phyloP scores from a whole-genome alignment of 2,329 filamentous ascomycete species.

The Akanthomyces lecanii region DNA sequence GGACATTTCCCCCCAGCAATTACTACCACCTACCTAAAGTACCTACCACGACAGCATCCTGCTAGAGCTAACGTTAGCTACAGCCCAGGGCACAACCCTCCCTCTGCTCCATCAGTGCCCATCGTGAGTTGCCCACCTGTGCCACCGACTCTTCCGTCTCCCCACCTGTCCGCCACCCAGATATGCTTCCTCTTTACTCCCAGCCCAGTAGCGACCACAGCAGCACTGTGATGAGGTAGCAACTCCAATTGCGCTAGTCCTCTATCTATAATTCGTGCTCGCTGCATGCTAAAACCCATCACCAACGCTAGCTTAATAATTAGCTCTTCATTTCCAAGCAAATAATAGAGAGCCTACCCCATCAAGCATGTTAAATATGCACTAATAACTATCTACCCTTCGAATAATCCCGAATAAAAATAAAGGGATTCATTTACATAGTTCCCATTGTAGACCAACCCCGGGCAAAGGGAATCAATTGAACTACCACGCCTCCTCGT shows the following conservation, averaged over 20 bases:
- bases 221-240: not conserved
- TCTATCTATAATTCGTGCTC: no score
- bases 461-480: not conserved
- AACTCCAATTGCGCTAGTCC: no score
- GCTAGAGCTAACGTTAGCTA: not conserved
- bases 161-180: not conserved
- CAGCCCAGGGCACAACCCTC: conserved; percentile 1
- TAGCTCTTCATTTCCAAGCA: not conserved
- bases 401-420: not conserved
- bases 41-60: not conserved
- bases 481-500: conserved; percentile 42
- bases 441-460: not conserved
- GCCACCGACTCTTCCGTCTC: not conserved
- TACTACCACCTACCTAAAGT: not conserved
- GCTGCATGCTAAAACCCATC: not conserved
- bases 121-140: not conserved
- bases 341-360: no score
- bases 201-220: not conserved
- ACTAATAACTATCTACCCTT: not conserved
- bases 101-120: conserved; percentile 1
- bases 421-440: not conserved
- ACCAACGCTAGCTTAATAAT: not conserved
- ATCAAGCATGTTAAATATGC: not conserved
- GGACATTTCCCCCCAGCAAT: not conserved
- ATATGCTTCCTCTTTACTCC: not conserved